Conservation (phyloP, 768 basidiomycete genomes). For the Mycena rebaudengoi region DNA sequence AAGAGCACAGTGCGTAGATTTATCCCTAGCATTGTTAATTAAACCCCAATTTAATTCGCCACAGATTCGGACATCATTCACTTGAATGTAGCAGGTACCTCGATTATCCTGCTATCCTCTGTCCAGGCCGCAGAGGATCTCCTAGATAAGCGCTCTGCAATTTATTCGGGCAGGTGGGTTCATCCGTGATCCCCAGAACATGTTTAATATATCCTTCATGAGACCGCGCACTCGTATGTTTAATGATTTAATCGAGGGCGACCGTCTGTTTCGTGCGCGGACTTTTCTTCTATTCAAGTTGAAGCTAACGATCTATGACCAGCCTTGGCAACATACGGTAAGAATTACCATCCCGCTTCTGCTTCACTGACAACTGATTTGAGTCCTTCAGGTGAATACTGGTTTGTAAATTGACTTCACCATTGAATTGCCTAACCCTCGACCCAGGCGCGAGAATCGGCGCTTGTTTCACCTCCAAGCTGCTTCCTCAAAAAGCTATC, state of each 20-base stretch:
- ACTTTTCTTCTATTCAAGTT: not conserved
- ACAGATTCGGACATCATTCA: conserved; percentile 36
- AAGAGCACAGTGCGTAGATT: conserved; percentile 26
- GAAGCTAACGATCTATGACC: not conserved
- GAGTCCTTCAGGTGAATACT: not conserved
- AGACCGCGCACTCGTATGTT: not conserved
- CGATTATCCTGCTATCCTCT: conserved; percentile 29
- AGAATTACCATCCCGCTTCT: not conserved
- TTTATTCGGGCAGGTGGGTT: conserved; percentile 10
- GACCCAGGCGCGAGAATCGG: not conserved
- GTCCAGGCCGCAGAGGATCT: not conserved
- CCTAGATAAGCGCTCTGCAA: conserved; percentile 23
- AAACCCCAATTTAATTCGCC: not conserved
- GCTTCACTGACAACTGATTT: not conserved
- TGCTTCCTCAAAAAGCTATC: too few species aligned
- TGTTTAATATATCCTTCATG: too few species aligned
- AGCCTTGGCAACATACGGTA: not conserved
- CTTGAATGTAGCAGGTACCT: conserved; percentile 28
- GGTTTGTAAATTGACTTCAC: not conserved
- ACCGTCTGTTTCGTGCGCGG: not conserved
- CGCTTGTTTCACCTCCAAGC: not conserved
- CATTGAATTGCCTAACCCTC: not conserved
- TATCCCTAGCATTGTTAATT: not conserved
- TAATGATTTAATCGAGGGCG: not conserved
- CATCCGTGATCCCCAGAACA: too few species aligned